phyloP scores from a whole-genome alignment of 1,284 basidiomycete genomes.

The Amylostereum areolatum region DNA sequence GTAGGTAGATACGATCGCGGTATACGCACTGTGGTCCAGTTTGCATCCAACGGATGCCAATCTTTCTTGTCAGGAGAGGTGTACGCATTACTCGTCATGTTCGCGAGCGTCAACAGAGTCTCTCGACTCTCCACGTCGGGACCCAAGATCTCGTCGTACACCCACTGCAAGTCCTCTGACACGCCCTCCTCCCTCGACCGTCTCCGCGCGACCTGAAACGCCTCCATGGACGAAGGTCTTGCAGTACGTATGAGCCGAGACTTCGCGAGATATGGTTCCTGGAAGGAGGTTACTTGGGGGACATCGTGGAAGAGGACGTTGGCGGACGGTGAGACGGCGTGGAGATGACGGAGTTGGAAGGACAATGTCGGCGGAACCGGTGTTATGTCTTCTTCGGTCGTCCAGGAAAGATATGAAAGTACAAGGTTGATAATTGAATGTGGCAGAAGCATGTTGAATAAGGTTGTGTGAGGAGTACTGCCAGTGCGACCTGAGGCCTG shows the following conservation, averaged over 20 bases:
- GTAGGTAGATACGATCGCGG: neutral
- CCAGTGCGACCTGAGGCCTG: too few relatives aligned
- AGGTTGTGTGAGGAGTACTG: too few relatives aligned
- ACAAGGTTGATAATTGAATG: too few relatives aligned
- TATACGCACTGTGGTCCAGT: slow-evolving; percentile 58
- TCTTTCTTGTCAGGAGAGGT: slow-evolving; percentile 47
- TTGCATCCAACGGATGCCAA: slow-evolving; percentile 74
- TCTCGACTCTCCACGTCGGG: slow-evolving; percentile 77
- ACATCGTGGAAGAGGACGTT: too few relatives aligned
- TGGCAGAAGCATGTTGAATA: too few relatives aligned
- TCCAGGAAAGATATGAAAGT: too few relatives aligned
- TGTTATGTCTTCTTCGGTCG: too few relatives aligned
- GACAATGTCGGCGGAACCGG: too few relatives aligned
- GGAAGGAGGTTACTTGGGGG: too few relatives aligned
- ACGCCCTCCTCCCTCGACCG: slow-evolving; percentile 45
- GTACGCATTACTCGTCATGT: slow-evolving; percentile 95
- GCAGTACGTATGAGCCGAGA: slow-evolving; percentile 23
- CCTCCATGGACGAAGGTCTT: slow-evolving; percentile 43
- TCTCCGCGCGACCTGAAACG: slow-evolving; percentile 41
- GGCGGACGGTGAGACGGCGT: too few relatives aligned
- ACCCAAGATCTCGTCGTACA: slow-evolving; percentile 50
- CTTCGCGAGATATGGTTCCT: neutral
- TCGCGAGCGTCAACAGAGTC: slow-evolving; percentile 80
- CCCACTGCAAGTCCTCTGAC: slow-evolving; percentile 48
- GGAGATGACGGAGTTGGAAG: too few relatives aligned